Conservation (phyloP, 257 asterid genomes). For the Nicotiana paniculata region DNA sequence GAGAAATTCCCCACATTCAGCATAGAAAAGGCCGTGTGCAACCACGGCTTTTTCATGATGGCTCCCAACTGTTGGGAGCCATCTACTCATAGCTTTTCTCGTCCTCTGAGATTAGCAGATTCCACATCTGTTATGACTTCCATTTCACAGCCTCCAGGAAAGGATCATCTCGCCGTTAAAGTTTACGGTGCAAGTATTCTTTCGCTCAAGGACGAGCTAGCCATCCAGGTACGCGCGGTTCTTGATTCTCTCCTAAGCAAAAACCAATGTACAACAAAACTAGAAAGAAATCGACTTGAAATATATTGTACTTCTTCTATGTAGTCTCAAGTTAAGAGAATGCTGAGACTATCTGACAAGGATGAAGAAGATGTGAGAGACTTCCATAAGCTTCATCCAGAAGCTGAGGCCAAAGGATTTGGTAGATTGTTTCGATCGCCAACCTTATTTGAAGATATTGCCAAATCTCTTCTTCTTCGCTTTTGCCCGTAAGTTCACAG, state of each 20-base stretch:
- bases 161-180: slow-evolving; percentile 7
- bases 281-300: neutral
- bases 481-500: slow-evolving; percentile 22
- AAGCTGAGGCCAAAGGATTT: slow-evolving; percentile 30
- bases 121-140: slow-evolving; percentile 9
- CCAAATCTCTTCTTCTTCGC: slow-evolving; percentile 44
- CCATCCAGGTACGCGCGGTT: slow-evolving; percentile 16
- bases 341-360: slow-evolving; percentile 32
- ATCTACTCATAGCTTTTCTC: slow-evolving; percentile 10
- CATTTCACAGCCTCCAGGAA: slow-evolving; percentile 24
- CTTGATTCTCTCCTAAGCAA: neutral
- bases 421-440: slow-evolving; percentile 50
- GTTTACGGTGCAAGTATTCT: neutral
- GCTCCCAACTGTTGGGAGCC: slow-evolving; percentile 49
- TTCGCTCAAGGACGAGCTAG: neutral
- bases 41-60: slow-evolving; percentile 63
- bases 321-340: slow-evolving; percentile 44
- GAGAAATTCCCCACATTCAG: slow-evolving; percentile 2
- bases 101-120: slow-evolving; percentile 28
- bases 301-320: neutral
- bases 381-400: slow-evolving; percentile 28
- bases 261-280: neutral
- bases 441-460: slow-evolving; percentile 44
- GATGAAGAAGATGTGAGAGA: slow-evolving; percentile 25
- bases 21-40: slow-evolving; percentile 39